Evolutionary conservation across 257 asterid genomes (phyloP).

Genomic region (Vinca minor): DNA sequence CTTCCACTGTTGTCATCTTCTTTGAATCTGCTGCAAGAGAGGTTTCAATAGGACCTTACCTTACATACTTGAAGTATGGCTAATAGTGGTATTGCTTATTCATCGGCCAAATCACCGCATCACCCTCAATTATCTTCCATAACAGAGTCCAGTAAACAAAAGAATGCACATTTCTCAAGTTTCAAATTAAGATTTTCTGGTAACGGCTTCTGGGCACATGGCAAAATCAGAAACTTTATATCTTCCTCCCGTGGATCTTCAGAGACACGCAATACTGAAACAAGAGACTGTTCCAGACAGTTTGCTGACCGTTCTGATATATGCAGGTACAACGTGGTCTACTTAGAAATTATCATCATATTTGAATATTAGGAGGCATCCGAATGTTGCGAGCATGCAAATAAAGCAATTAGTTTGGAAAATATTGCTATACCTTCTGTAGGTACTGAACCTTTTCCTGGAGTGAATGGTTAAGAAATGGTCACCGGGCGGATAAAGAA

Average conservation of each 20-base stretch:
- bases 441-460: not conserved
- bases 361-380: no score
- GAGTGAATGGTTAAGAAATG: not conserved
- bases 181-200: conserved; percentile 32
- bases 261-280: conserved; percentile 45
- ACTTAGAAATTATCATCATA: conserved; percentile 2
- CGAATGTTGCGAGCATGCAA: no score
- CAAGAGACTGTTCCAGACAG: conserved; percentile 37
- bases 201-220: conserved; percentile 45
- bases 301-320: conserved; percentile 33
- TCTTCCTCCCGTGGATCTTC: conserved; percentile 41
- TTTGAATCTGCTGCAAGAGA: conserved; percentile 7
- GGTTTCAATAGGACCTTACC: conserved; percentile 19
- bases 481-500: not conserved
- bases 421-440: not conserved
- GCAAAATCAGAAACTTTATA: conserved; percentile 29
- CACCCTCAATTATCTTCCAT: no score
- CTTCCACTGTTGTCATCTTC: conserved; percentile 22
- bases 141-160: conserved; percentile 34
- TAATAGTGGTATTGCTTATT: conserved; percentile 53
- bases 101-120: no score
- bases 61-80: conserved; percentile 42
- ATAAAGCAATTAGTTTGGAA: no score
- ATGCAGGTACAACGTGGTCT: conserved; percentile 41
- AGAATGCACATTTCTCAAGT: conserved; percentile 33